phyloP scores from a whole-genome alignment of 768 basidiomycete genomes.

The Harrya chromipes region DNA sequence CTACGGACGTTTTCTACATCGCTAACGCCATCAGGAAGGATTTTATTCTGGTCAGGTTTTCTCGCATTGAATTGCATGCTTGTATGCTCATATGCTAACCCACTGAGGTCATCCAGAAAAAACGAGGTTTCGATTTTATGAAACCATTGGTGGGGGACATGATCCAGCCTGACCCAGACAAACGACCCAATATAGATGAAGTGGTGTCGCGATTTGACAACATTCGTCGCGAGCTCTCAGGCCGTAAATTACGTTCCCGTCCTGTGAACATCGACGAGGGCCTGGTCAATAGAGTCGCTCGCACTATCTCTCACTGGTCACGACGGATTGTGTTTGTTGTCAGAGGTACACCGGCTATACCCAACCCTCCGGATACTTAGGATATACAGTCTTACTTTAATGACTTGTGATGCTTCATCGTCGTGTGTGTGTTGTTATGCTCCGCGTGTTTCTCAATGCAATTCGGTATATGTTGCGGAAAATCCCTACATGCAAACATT shows the following conservation, averaged over 20 bases:
- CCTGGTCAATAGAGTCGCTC: conserved; percentile 7
- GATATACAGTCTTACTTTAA: too few species aligned
- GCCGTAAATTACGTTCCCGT: conserved; percentile 28
- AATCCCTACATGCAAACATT: too few species aligned
- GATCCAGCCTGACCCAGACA: conserved; percentile 33
- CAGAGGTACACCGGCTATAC: conserved; percentile 14
- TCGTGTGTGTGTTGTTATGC: too few species aligned
- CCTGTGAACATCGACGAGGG: conserved; percentile 17
- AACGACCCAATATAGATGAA: conserved; percentile 37
- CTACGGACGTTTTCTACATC: conserved; percentile 43
- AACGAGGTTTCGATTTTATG: conserved; percentile 30
- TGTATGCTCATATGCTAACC: too few species aligned
- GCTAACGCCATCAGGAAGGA: conserved; percentile 36
- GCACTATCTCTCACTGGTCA: conserved; percentile 22
- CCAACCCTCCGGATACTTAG: not conserved
- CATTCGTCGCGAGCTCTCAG: conserved; percentile 2
- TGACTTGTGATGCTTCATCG: too few species aligned
- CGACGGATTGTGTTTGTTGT: conserved; percentile 17
- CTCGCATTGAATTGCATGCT: not conserved
- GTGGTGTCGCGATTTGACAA: conserved; percentile 26
- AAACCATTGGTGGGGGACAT: conserved; percentile 32
- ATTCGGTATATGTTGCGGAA: too few species aligned
- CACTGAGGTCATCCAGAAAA: not conserved
- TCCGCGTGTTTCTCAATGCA: too few species aligned
- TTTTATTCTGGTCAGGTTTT: conserved; percentile 29